Percentiles rank a stretch among this genome's conserved stretches.
phyloP scores from a whole-genome alignment of 495 filamentous ascomycete genomes.

The Penicillium tannophilum region DNA sequence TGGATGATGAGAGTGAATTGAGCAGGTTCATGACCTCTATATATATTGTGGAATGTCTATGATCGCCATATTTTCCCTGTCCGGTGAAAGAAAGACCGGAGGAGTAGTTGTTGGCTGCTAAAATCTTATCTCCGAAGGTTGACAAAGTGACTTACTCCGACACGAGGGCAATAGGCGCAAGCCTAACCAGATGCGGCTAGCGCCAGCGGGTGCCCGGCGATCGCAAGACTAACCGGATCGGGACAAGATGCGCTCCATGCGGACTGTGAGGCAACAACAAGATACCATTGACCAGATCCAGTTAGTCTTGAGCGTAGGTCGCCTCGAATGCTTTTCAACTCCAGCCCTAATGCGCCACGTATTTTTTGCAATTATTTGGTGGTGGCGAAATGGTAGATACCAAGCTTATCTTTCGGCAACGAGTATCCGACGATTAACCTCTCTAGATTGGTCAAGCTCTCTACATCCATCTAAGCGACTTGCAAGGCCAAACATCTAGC shows the following conservation, averaged over 20 bases:
- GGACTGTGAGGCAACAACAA: not conserved
- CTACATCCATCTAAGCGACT: too few relatives aligned
- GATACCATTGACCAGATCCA: not conserved
- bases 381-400: not conserved
- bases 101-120: not conserved
- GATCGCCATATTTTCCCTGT: not conserved
- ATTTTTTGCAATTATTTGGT: not conserved
- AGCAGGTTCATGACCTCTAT: not conserved
- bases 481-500: too few relatives aligned
- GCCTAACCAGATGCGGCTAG: not conserved
- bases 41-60: not conserved
- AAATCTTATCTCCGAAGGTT: not conserved
- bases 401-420: too few relatives aligned
- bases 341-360: too few relatives aligned
- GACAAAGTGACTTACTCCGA: not conserved
- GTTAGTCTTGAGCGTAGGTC: not conserved
- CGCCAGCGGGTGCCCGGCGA: not conserved
- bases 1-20: not conserved
- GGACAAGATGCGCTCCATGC: not conserved
- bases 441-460: too few relatives aligned
- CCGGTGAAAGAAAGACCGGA: not conserved
- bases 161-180: not conserved
- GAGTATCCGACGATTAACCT: too few relatives aligned
- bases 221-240: not conserved
- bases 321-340: not conserved